Conservation (phyloP, 2,329 filamentous ascomycete species). For the Nemania sp. region DNA sequence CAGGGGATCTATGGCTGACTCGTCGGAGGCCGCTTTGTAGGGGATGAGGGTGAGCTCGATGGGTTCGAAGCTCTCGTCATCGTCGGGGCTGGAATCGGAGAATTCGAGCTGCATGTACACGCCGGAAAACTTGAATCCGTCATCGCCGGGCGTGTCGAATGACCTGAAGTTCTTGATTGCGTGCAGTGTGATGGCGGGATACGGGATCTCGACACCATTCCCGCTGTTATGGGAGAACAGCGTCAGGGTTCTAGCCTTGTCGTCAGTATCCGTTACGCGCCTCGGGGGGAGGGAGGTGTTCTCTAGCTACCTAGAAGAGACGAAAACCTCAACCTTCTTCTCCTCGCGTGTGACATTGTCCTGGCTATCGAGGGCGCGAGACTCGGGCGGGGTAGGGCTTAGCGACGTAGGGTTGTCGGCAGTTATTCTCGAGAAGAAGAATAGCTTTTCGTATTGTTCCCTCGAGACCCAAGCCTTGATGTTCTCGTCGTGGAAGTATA, state of each 20-base stretch:
- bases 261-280: constrained; percentile 10
- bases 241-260: constrained; percentile 55
- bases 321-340: constrained; percentile 59
- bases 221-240: constrained; percentile 64
- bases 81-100: constrained; percentile 62
- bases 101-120: constrained; percentile 73
- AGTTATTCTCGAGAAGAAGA: constrained; percentile 52
- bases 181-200: constrained; percentile 75
- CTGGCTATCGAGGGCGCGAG: constrained; percentile 42
- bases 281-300: constrained; percentile 5
- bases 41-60: constrained; percentile 72
- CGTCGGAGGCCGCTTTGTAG: constrained; percentile 36
- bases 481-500: constrained; percentile 64
- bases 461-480: constrained; percentile 63
- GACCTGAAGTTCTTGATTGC: constrained; percentile 65
- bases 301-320: constrained; percentile 60
- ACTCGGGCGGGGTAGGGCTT: constrained; percentile 41
- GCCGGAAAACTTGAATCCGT: constrained; percentile 48
- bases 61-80: constrained; percentile 66
- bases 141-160: constrained; percentile 44
- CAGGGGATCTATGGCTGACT: constrained; percentile 33
- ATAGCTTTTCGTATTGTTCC: constrained; percentile 59
- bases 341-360: constrained; percentile 41
- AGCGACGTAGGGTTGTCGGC: constrained; percentile 39
- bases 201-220: constrained; percentile 70